Percentiles rank a stretch among this genome's conserved stretches.
phyloP scores from a whole-genome alignment of 2,329 filamentous ascomycete species.

The Microcyclospora tardicrescens region DNA sequence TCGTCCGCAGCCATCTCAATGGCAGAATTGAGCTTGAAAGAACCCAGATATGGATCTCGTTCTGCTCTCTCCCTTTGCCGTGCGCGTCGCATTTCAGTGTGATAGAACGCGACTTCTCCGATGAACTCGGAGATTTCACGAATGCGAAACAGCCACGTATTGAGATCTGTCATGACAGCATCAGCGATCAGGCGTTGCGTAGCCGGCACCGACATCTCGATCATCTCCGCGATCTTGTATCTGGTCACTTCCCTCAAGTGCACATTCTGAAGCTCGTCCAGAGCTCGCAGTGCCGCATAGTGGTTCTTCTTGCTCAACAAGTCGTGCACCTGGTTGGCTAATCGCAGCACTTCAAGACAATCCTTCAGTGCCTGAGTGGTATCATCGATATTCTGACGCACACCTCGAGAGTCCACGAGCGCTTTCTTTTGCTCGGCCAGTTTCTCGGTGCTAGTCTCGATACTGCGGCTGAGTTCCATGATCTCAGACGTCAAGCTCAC shows the following conservation, averaged over 20 bases:
- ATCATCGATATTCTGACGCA: constrained; percentile 92
- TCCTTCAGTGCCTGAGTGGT: constrained; percentile 78
- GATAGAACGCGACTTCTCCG: constrained; percentile 91
- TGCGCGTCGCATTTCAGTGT: constrained; percentile 75
- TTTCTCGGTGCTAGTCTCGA: constrained; percentile 88
- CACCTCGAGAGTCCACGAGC: constrained; percentile 78
- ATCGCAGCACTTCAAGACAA: constrained; percentile 79
- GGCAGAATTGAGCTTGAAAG: constrained; percentile 87
- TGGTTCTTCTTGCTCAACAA: constrained; percentile 86
- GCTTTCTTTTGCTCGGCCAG: constrained; percentile 89
- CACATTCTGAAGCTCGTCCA: constrained; percentile 93
- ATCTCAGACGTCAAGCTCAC: constrained; percentile 83
- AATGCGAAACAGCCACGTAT: constrained; percentile 92
- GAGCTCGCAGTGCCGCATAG: constrained; percentile 81
- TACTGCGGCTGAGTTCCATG: constrained; percentile 80
- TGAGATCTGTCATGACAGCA: constrained; percentile 91
- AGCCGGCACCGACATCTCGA: constrained; percentile 86
- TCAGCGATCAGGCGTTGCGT: constrained; percentile 90
- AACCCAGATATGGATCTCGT: constrained; percentile 57
- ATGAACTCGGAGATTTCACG: constrained; percentile 92
- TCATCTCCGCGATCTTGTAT: constrained; percentile 88
- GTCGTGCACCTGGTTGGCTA: constrained; percentile 90
- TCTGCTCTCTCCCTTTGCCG: constrained; percentile 75
- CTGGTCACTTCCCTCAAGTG: constrained; percentile 89
- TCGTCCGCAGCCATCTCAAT: constrained; percentile 94